Evolutionary conservation across 2,329 filamentous ascomycete species (phyloP), one percentile per base, ranked within the genome.

Genomic region (Fusarium tupiense): DNA sequence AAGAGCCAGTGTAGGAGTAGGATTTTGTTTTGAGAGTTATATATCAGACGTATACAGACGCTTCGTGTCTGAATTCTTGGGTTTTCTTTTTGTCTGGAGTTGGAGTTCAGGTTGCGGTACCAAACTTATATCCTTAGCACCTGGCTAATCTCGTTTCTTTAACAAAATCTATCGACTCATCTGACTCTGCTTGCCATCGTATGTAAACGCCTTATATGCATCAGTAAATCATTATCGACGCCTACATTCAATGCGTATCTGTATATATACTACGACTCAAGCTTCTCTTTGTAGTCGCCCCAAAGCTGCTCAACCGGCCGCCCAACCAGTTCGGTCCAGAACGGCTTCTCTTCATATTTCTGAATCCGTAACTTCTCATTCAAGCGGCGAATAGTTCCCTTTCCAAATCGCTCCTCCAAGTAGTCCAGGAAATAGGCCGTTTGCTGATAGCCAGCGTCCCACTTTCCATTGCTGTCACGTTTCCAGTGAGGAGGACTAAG

Each of bases 361-460:
- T 85, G 85, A n/a, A 83, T 83, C 69, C 91, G 86, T 80, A 97
- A 82, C 73, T 87, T 88, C 78, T 91, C 92, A 78, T 97, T 93
- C 57, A 96, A 82, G 64, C 85, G 87, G 64, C 89, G 85, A 35
- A 93, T 86, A 0, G 89, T 89, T 13, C 89, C 90, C 14, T 81
- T 78, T 1, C 90, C 91, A 74, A 89, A 93, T 54, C 87, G 87
- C 41, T 85, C 82, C 83, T 98, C 95, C 53, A 98, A 84, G 84
- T 94, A 98, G 62, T 96, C 91, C 58, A 98, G 84, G 77, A 98
- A 98, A 82, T 94, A 98, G 2, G 92, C 96, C 12, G 96, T 98
- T 75, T 93, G 90, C 85, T 98, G 92, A 83, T 98, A 98, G 0
- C 95, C 95, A 44, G 88, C 89, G 82, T 98, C 94, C 95, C 95